Conservation (phyloP, 352 stramenopile genomes). For the Globisporangium solare region DNA sequence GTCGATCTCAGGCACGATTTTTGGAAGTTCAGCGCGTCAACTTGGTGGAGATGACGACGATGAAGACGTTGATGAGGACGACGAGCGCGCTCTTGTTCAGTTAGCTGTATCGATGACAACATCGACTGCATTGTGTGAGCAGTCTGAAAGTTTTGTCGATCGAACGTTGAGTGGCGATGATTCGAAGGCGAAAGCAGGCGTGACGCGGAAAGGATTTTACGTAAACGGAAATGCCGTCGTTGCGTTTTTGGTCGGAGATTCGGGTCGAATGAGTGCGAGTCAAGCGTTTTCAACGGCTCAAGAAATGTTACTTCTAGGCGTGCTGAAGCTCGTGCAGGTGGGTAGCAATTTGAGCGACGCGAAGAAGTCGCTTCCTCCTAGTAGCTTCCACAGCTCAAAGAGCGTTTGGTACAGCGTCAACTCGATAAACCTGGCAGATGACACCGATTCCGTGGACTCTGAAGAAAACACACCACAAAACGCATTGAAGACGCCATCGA, state of each 20-base stretch:
- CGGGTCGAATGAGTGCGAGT: conserved; percentile 44
- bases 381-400: conserved; percentile 75
- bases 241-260: conserved; percentile 66
- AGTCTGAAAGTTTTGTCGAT: conserved; percentile 59
- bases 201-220: conserved; percentile 68
- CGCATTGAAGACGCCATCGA: conserved; percentile 15
- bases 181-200: conserved; percentile 16
- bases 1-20: conserved; percentile 74
- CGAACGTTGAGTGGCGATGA: conserved; percentile 28
- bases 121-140: conserved; percentile 55
- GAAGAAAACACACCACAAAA: conserved; percentile 39
- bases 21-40: conserved; percentile 53
- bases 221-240: conserved; percentile 72
- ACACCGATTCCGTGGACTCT: conserved; percentile 68
- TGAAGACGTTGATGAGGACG: conserved; percentile 34
- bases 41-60: conserved; percentile 33
- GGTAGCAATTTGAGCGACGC: conserved; percentile 5
- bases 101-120: conserved; percentile 67
- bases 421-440: conserved; percentile 67
- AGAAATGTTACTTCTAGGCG: conserved; percentile 68
- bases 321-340: conserved; percentile 47
- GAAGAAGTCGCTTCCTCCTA: conserved; percentile 17
- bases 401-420: conserved; percentile 76
- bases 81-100: conserved; percentile 52
- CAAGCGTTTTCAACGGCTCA: conserved; percentile 70